Evolutionary conservation across 192 early-diverging fungal genomes (phyloP).

Genomic region (Umbelopsis isabellina): DNA sequence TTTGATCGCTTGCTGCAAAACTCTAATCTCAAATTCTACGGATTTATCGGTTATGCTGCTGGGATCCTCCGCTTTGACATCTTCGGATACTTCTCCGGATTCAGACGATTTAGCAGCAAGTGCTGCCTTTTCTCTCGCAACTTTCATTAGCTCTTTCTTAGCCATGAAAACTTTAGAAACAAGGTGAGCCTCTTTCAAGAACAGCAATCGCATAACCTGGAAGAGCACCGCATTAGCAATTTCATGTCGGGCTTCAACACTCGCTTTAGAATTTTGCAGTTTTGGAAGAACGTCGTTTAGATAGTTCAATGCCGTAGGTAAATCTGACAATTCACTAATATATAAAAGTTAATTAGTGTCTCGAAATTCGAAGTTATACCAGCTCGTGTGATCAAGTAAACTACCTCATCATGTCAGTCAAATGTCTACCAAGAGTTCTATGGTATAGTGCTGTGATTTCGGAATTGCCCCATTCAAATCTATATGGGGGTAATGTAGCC

Average conservation of each 20-base stretch:
- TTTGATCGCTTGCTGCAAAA: constrained; percentile 22
- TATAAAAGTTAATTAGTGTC: neutral
- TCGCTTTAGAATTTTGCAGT: constrained; percentile 24
- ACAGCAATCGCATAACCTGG: constrained; percentile 31
- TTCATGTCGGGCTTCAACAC: constrained; percentile 18
- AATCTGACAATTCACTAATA: neutral
- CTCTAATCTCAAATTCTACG: constrained; percentile 31
- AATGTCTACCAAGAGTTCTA: neutral
- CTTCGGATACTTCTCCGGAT: constrained; percentile 25
- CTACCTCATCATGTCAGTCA: constrained; percentile 30
- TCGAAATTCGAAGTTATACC: neutral
- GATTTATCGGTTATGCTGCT: constrained; percentile 23
- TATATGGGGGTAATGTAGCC: constrained; percentile 20
- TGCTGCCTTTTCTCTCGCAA: neutral
- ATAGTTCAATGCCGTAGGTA: constrained; percentile 22
- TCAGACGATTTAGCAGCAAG: constrained; percentile 5
- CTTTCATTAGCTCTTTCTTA: constrained; percentile 32
- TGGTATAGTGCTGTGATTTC: constrained; percentile 32
- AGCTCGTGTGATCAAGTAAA: neutral
- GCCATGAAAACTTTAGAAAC: constrained; percentile 26
- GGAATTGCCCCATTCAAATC: constrained; percentile 29
- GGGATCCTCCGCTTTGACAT: neutral
- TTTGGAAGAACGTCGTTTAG: constrained; percentile 14
- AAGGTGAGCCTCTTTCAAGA: constrained; percentile 19
- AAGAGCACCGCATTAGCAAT: constrained; percentile 35